Conservation (phyloP, 495 filamentous ascomycete genomes). For the Barbatosphaeria neglecta region DNA sequence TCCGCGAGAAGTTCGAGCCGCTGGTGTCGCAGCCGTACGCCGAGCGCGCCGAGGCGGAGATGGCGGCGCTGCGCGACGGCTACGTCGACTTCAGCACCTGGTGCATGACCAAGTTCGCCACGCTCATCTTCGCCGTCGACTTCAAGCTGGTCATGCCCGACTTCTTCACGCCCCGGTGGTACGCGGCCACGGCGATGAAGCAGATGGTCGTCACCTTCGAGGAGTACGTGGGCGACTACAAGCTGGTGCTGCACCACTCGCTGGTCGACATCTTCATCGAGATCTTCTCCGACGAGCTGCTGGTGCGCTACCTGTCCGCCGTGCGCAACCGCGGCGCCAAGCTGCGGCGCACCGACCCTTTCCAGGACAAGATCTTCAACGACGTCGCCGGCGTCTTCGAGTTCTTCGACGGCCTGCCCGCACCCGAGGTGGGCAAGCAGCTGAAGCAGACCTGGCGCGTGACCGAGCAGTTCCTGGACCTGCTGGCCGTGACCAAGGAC, state of each 20-base stretch:
- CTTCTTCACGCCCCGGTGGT: slow-evolving; percentile 88
- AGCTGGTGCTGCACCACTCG: slow-evolving; percentile 64
- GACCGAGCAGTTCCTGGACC: slow-evolving; percentile 62
- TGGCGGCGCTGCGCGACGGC: slow-evolving; percentile 67
- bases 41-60: slow-evolving; percentile 54
- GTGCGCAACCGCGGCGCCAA: slow-evolving; percentile 85
- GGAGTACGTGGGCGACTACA: slow-evolving; percentile 84
- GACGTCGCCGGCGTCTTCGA: slow-evolving; percentile 78
- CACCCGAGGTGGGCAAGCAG: slow-evolving; percentile 34
- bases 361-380: slow-evolving; percentile 80
- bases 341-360: slow-evolving; percentile 74
- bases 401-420: slow-evolving; percentile 48
- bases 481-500: slow-evolving; percentile 68
- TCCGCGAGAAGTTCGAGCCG: slow-evolving; percentile 64
- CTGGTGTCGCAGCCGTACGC: slow-evolving; percentile 74
- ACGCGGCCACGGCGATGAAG: slow-evolving; percentile 66
- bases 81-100: slow-evolving; percentile 90
- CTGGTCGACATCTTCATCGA: slow-evolving; percentile 83
- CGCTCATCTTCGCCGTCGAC: slow-evolving; percentile 77
- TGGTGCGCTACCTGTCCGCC: slow-evolving; percentile 71
- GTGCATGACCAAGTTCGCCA: slow-evolving; percentile 74
- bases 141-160: slow-evolving; percentile 69
- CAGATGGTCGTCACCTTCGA: slow-evolving; percentile 87
- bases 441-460: slow-evolving; percentile 89
- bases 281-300: slow-evolving; percentile 80